These are phyloP conservation scores for Solanum chilense DNA, from an alignment of 257 asterid genomes.

Conservation along the genomic window DNA sequence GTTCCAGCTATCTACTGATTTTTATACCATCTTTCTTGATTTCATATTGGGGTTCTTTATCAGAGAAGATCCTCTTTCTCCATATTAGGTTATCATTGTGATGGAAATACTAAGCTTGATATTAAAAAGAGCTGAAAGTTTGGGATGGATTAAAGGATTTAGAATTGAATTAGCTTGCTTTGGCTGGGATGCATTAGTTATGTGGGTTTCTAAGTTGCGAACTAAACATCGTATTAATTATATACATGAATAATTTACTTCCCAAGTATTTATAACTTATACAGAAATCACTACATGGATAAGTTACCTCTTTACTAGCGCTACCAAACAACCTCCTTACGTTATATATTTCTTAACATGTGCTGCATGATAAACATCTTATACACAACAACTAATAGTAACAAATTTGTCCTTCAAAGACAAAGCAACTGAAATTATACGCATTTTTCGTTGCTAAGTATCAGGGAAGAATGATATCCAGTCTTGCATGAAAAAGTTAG, in stretches of 20 bases:
- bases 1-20: not conserved
- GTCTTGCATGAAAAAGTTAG: not conserved
- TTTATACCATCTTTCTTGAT: not conserved
- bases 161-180: not conserved
- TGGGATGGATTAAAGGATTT: not conserved
- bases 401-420: not conserved
- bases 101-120: not conserved
- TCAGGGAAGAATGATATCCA: not conserved
- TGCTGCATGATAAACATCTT: not conserved
- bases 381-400: not conserved
- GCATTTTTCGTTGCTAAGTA: not conserved
- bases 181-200: not conserved
- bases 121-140: not conserved
- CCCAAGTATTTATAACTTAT: not conserved
- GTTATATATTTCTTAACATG: not conserved
- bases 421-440: not conserved
- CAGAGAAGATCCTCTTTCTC: not conserved
- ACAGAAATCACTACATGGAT: not conserved
- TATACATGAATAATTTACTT: not conserved
- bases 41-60: not conserved
- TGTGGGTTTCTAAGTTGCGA: not conserved
- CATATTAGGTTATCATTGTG: not conserved
- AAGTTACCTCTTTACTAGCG: not conserved
- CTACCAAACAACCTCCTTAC: not conserved
- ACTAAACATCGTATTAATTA: not conserved